Base-by-base conservation (phyloP, 768 basidiomycete genomes). In the Tricholoma hemisulphureum region DNA sequence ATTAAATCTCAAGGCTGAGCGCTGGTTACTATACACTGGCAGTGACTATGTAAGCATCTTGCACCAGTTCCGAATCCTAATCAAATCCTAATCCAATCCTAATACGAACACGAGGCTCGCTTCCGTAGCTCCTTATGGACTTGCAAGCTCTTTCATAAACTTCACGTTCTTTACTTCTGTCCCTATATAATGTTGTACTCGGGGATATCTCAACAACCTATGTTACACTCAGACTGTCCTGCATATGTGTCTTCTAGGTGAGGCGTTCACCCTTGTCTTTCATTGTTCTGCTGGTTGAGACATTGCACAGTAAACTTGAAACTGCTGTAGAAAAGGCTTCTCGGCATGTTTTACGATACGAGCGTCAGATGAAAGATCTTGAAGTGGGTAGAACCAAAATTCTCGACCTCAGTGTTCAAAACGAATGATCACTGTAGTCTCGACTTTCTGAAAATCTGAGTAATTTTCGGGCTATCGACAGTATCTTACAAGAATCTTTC, bases 391-490 rank as follows among this genome's bases (percentile, higher is more conserved):
- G 41, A 51, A 14, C 8, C 50, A 35, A 28, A 49, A 16, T 31
- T 26, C 52, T 16, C n/a, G 52, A 26, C 28, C 18, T 52, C 29
- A 18, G 26, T n/a, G 11, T 20, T 26, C 21, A 51, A 39, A 20
- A 35, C 53, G 53, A 34, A 41, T 60, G 49, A 58, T 26, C 32
- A 31, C 55, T 51, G 1, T 64, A 91, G 89, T 78, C 78, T 52
- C 83, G 81, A 66, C 79, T 92, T 21, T 80, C 85, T 37, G 85
- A 89, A 63, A 82, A 85, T 66, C 73, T 91, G 55, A 85, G 85
- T 64, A 91, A 91, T 66, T 90, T 89, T 55, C 77, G 87, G 54
- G 85, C 86, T 16, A 85, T 91, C 59, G 87, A 91, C 61, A 80
- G 81, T 59, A 79, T 84, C 23, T 77, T 91, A 31, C 83, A 84